Base-by-base conservation (phyloP, 1,284 basidiomycete genomes). In the Volvariella surrecta region DNA sequence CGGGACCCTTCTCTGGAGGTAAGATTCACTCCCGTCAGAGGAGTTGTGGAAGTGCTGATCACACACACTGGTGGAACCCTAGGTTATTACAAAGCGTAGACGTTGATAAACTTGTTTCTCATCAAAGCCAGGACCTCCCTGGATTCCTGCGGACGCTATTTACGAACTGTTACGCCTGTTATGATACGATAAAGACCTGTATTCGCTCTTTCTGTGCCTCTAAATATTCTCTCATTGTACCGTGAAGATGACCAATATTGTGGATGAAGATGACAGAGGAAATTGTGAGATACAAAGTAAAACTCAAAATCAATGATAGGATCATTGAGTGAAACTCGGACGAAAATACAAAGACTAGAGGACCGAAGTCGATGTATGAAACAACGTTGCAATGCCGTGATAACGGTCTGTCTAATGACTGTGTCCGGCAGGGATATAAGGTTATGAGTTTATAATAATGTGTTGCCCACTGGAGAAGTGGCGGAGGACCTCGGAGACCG, bases 1-100 rank as follows among this genome's bases (percentile, higher is more conserved):
- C 79, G 54, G 77, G 78, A 41, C 73, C 77, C 32, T 76, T 71
- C 58, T 51, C 66, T 51, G 77, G 77, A 59, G 78, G 79, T 80
- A 56, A 63, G 71, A 61, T 31, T 42, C 51, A 48, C 51, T 31
- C 45, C 16, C 45, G 28, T 50, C 32, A 44, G 40, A 39, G 43
- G 35, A 37, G 44, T 28, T 32, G 18, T 35, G 16, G 34, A 35
- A 35, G n/a, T 35, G 34, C 47, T 59, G 50, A 58, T 51, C 48
- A 4, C n/a, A 35, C n/a, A n/a, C n/a, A n/a, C n/a, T n/a, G n/a
- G n/a, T n/a, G n/a, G n/a, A 15, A 35, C 34, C 34, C 34, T 49
- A 71, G 70, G 67, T 53, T 71, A 69, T 55, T 70, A 72, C 60
- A 68, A 68, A 50, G 64, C 65, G 50, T 71, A 65, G 52, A 51